These are phyloP conservation scores for Lepiota venenata DNA, from an alignment of 768 basidiomycete species.

Conservation along the genomic window DNA sequence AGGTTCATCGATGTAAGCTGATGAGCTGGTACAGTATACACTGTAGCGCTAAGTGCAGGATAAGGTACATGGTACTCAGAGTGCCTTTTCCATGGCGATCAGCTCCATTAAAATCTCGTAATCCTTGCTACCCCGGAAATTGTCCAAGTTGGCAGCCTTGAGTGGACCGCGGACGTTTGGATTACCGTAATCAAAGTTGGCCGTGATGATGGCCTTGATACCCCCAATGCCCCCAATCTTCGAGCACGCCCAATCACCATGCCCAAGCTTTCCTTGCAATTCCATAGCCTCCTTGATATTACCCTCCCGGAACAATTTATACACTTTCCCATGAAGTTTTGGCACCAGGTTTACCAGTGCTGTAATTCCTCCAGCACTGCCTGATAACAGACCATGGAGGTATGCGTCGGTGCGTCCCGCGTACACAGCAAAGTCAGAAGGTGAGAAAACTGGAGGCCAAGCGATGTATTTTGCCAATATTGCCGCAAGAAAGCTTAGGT, in stretches of 20 bases:
- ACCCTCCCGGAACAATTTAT: constrained; percentile 47
- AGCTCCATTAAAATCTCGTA: constrained; percentile 40
- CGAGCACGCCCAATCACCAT: constrained; percentile 62
- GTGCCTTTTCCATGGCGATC: constrained; percentile 41
- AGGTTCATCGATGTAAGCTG: no score
- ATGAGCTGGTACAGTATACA: no score
- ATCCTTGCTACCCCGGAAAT: constrained; percentile 34
- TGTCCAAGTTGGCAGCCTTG: constrained; percentile 33
- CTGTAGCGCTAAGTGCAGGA: no score
- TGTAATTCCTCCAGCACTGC: constrained; percentile 64
- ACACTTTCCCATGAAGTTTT: constrained; percentile 51
- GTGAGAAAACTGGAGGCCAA: constrained; percentile 56
- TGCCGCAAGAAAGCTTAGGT: constrained; percentile 83
- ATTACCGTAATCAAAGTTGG: constrained; percentile 63
- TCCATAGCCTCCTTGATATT: constrained; percentile 56
- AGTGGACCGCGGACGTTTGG: constrained; percentile 47
- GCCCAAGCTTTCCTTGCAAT: constrained; percentile 57
- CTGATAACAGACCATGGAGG: constrained; percentile 55
- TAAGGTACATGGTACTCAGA: not conserved
- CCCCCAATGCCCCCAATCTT: constrained; percentile 68
- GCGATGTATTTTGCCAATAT: constrained; percentile 80
- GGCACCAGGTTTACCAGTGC: constrained; percentile 61
- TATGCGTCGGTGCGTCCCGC: constrained; percentile 75
- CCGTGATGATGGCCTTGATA: constrained; percentile 59
- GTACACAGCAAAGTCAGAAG: constrained; percentile 62